A percentile compares a stretch with the other conserved stretches of the same genome.
Evolutionary conservation across 768 basidiomycete species (phyloP).

Genomic region (Lactarius hengduanensis): DNA sequence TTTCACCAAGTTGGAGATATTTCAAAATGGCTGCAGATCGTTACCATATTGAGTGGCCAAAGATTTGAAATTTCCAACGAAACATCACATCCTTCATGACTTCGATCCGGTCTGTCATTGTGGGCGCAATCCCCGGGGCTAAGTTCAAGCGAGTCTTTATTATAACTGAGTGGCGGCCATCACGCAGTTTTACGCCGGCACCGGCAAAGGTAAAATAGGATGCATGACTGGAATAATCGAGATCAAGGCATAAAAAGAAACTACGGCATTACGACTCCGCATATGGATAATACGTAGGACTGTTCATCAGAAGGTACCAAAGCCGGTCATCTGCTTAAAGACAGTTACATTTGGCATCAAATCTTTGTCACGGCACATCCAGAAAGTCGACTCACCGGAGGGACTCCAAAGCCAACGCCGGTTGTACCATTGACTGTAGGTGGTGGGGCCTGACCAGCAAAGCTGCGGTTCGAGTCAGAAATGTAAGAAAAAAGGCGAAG

Average conservation of each 20-base stretch:
- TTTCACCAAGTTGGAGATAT: not conserved
- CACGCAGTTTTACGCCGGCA: not conserved
- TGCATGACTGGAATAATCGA: constrained; percentile 6
- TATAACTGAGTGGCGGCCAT: not conserved
- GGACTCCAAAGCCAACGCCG: constrained; percentile 46
- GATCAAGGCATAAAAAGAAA: constrained; percentile 6
- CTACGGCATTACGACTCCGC: constrained; percentile 3
- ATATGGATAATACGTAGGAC: constrained; percentile 5
- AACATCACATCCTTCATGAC: not conserved
- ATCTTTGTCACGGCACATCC: not conserved
- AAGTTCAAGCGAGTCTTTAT: not conserved
- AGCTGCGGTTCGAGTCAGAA: constrained; percentile 41
- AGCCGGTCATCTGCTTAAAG: constrained; percentile 30
- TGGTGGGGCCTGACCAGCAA: constrained; percentile 61
- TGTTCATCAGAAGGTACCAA: constrained; percentile 26
- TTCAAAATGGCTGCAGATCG: not conserved
- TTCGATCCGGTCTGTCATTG: not conserved
- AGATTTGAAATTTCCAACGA: not conserved
- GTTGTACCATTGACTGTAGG: constrained; percentile 54
- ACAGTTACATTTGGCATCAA: not conserved
- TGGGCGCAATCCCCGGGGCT: not conserved
- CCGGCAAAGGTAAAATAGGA: not conserved
- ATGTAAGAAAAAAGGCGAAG: not conserved
- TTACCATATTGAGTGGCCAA: not conserved
- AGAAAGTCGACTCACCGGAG: constrained; percentile 50